Percentiles rank a stretch among this genome's conserved stretches.
These are phyloP conservation scores for Podosphaera fusca DNA, from an alignment of 2,329 filamentous ascomycete genomes.

Conservation along the genomic window DNA sequence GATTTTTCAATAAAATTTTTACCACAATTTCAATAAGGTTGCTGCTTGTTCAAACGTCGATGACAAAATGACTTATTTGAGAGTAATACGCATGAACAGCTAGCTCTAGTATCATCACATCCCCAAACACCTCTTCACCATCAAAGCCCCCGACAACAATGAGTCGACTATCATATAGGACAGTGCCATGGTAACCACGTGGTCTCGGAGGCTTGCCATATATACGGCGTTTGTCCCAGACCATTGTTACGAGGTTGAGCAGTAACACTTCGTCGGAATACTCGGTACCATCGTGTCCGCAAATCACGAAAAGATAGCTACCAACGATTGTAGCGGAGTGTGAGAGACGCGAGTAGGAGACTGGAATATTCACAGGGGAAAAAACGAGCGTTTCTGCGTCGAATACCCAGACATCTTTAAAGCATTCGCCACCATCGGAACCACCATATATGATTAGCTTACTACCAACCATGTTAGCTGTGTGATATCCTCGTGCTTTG, in stretches of 20 bases:
- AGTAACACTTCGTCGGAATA: conserved; percentile 47
- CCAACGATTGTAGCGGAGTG: conserved; percentile 48
- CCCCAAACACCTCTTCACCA: conserved; percentile 41
- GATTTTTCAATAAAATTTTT: no score
- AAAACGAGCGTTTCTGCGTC: conserved; percentile 39
- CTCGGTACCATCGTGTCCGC: conserved; percentile 46
- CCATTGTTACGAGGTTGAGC: conserved; percentile 48
- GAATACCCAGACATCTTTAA: conserved; percentile 52
- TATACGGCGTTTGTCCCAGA: conserved; percentile 44
- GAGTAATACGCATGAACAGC: conserved; percentile 51
- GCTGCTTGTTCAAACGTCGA: conserved; percentile 28
- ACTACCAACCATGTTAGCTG: conserved; percentile 48
- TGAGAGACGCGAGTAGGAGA: conserved; percentile 39
- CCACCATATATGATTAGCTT: conserved; percentile 52
- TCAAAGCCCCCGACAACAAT: conserved; percentile 45
- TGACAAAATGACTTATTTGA: conserved; percentile 49
- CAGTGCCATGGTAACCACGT: conserved; percentile 42
- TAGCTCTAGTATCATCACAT: conserved; percentile 43
- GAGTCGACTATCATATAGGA: conserved; percentile 41
- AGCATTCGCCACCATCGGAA: conserved; percentile 47
- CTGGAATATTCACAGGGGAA: conserved; percentile 33
- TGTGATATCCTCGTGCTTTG: conserved; percentile 46
- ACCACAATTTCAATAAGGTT: no score
- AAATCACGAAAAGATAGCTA: conserved; percentile 46
- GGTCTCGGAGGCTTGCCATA: conserved; percentile 40